Conservation (phyloP, 2,329 filamentous ascomycete species). For the Fusarium irregulare region DNA sequence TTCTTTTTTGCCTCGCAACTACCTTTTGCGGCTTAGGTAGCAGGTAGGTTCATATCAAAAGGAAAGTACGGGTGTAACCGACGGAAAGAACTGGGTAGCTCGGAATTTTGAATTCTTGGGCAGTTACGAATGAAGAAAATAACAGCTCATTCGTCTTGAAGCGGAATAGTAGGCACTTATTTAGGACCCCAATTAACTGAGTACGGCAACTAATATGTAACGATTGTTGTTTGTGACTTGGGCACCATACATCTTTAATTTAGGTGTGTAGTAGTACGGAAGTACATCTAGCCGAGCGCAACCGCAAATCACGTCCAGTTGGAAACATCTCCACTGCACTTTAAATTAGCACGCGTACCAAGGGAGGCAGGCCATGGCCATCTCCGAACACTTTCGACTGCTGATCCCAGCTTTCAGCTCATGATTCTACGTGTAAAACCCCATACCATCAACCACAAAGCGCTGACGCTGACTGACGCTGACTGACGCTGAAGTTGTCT, state of each 20-base stretch:
- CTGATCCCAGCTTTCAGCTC: constrained; percentile 24
- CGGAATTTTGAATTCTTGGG: background rate
- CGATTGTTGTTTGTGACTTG: background rate
- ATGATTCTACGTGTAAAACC: constrained; percentile 25
- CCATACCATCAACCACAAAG: constrained; percentile 16
- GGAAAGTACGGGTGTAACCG: background rate
- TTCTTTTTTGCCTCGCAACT: background rate
- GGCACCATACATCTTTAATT: background rate
- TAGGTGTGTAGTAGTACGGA: constrained; percentile 5
- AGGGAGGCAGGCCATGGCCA: background rate
- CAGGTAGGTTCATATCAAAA: background rate
- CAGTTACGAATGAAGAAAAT: background rate
- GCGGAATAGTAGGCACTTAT: background rate
- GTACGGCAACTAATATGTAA: constrained; percentile 2
- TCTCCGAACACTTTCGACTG: constrained; percentile 9
- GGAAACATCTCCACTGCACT: constrained; percentile 17
- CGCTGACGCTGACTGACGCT: constrained; percentile 43
- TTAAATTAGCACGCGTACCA: constrained; percentile 24
- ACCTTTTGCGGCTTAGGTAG: background rate
- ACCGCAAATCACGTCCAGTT: constrained; percentile 17
- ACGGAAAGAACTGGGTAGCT: background rate
- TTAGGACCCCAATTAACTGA: background rate
- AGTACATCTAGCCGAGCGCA: constrained; percentile 30
- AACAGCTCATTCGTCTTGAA: background rate
- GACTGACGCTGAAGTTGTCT: constrained; percentile 42